Base-by-base conservation (phyloP, 1,284 basidiomycete genomes). In the Puccinia brachypodii region DNA sequence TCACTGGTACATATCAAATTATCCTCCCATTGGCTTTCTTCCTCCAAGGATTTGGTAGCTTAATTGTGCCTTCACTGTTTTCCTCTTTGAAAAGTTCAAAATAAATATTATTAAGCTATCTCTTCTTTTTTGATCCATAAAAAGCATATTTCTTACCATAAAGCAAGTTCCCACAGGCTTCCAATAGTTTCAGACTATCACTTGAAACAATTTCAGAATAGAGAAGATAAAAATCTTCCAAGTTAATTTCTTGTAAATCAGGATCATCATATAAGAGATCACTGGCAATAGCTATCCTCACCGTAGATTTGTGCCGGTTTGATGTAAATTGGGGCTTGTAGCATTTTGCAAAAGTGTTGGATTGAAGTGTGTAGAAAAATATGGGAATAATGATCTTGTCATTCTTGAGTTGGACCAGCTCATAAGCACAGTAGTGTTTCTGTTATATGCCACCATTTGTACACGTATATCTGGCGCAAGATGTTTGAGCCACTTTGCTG, bases 21-120 rank as follows among this genome's bases (percentile, higher is more conserved):
- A 74, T 74, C 31, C 31, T 56, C 3, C 72, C 72, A 7, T 74
- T 1, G 0, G 72, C 72, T 38, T 56, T 74, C n/a, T 14, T 44
- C 6, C 47, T 28, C 72, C 47, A 74, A 33, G 72, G 72, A 56
- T 74, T 74, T 31, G 36, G 47, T n/a, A 56, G 22, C 16, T 16
- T 22, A 25, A 74, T 74, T 22, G 47, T 33, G 25, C n/a, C 0
- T 0, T 56, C 3, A 13, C 31, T 14, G n/a, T 74, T 56, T 56
- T 14, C 25, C 56, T 38, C 38, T 36, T 16, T 11, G 2, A 73
- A 50, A 40, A 16, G 2, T n/a, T 14, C 19, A 40, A 68, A 68
- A 68, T 42, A 66, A 40, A 62, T 3, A 13, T 28, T 9, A 62
- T 28, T 7, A 62, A 22, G 25, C 19, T 62, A 11, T 62, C 31